These are phyloP conservation scores for Rhizomucor pusillus DNA, from an alignment of 371 early-diverging fungal species.

Conservation along the genomic window DNA sequence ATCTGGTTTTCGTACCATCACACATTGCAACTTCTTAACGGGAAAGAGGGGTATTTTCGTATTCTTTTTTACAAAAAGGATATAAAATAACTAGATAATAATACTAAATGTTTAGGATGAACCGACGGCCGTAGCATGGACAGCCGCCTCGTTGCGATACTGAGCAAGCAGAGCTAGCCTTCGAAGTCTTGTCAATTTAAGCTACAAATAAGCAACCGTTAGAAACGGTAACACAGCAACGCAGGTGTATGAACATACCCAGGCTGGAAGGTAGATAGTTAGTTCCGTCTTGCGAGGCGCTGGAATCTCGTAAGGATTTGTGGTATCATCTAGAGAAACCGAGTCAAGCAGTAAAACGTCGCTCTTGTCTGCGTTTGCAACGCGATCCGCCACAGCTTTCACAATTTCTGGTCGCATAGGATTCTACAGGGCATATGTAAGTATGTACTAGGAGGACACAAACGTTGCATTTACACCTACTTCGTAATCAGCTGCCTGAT, in stretches of 20 bases:
- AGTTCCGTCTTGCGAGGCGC: constrained; percentile 51
- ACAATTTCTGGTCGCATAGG: constrained; percentile 87
- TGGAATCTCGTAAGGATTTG: constrained; percentile 61
- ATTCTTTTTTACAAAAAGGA: too few relatives aligned
- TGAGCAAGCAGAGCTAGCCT: background rate
- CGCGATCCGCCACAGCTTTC: constrained; percentile 84
- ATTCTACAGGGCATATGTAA: constrained; percentile 39
- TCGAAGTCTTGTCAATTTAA: background rate
- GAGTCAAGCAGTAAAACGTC: constrained; percentile 88
- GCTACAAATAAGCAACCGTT: background rate
- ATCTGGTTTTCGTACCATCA: too few relatives aligned
- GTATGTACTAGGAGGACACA: too few relatives aligned
- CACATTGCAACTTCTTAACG: too few relatives aligned
- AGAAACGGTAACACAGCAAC: background rate
- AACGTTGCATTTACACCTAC: constrained; percentile 16
- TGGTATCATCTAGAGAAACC: constrained; percentile 71
- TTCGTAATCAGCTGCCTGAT: constrained; percentile 77
- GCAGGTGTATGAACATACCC: constrained; percentile 26
- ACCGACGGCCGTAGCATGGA: background rate
- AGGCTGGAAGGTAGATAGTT: constrained; percentile 58
- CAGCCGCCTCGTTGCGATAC: background rate
- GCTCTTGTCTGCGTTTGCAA: constrained; percentile 83
- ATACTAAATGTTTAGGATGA: too few relatives aligned
- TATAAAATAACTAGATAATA: too few relatives aligned
- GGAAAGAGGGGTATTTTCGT: too few relatives aligned